Evolutionary conservation across 2,329 filamentous ascomycete genomes (phyloP), one percentile per base, ranked within the genome.

Genomic region (Thielaviopsis musarum): DNA sequence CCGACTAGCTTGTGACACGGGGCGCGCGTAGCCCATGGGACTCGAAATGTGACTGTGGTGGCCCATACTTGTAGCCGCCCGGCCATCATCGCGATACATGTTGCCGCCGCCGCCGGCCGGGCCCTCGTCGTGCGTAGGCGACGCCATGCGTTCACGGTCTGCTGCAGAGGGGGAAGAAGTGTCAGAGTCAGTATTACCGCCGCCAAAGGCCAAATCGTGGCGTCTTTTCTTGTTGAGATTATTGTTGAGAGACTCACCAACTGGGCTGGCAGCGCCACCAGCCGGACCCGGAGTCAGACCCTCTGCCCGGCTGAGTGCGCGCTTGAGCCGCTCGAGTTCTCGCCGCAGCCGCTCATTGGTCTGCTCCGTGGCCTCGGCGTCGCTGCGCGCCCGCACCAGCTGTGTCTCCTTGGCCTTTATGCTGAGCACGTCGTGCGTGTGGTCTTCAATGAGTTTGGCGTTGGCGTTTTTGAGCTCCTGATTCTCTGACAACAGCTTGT

Each of bases 391-490:
- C 52, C 93, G 85, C 10, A 97, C 91, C 5, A 98, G 79, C 67
- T 98, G 93, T 2, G 93, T 97, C 71, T 98, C 93, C 72, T 98
- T 98, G 15, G 93, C 93, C 70, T 97, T 97, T 73, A 98, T 94
- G 65, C 90, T 93, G 51, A 98, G 77, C 0, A 96, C 89, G 66
- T 98, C 91, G 54, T 91, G 81, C 0, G 93, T 98, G 70, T 97
- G 91, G 66, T 97, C 91, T 71, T 98, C 93, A 62, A 98, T 98
- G 38, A 98, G 77, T 63, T 93, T 87, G 24, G 93, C 93, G 67
- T 98, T 98, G 69, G 96, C 89, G 66, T 95, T 94, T 72, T 96
- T 94, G 30, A 98, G 79, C 71, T 97, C 93, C 65, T 91, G 86
- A 51, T 97, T 85, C 69, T 96, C 89, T 0, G 89, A 93, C 62